A percentile compares a stretch with the other conserved stretches of the same genome.
These are phyloP conservation scores for Arthrobotrys conoides DNA, from an alignment of 2,329 filamentous ascomycete species.

Conservation along the genomic window DNA sequence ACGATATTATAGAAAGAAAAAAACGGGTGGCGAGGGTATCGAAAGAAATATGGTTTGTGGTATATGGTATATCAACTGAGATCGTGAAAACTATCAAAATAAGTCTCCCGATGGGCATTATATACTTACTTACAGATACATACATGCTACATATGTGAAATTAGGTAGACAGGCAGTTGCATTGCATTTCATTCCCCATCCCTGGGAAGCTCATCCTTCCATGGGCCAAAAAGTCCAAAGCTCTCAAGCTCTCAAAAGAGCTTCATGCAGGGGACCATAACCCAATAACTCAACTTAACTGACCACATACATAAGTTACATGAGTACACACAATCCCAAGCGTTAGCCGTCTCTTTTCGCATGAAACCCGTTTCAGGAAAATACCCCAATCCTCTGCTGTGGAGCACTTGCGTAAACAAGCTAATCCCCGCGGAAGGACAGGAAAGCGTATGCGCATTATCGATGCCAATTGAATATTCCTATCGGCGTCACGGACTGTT, in stretches of 20 bases:
- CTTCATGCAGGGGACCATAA: constrained; percentile 33
- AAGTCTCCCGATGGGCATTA: no score
- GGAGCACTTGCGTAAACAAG: not conserved
- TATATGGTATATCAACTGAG: no score
- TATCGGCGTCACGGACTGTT: no score
- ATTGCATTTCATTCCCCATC: constrained; percentile 23
- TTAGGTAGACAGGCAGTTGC: constrained; percentile 1
- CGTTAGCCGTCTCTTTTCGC: constrained; percentile 21
- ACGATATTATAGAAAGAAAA: no score
- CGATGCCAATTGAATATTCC: not conserved
- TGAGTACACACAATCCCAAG: constrained; percentile 23
- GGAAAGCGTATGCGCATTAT: constrained; percentile 6
- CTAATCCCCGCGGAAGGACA: not conserved
- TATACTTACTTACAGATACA: no score
- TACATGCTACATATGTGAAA: not conserved
- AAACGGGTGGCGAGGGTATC: no score
- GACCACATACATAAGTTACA: not conserved
- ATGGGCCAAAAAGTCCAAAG: not conserved
- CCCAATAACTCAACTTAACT: not conserved
- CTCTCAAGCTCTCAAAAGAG: constrained; percentile 4
- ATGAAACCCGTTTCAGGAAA: constrained; percentile 55
- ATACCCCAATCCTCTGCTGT: not conserved
- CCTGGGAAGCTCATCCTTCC: constrained; percentile 20
- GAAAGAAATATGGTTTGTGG: no score
- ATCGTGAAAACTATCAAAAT: not conserved